Evolutionary conservation across 2,329 filamentous ascomycete genomes (phyloP).

Genomic region (Hymenoscyphus fraxineus): DNA sequence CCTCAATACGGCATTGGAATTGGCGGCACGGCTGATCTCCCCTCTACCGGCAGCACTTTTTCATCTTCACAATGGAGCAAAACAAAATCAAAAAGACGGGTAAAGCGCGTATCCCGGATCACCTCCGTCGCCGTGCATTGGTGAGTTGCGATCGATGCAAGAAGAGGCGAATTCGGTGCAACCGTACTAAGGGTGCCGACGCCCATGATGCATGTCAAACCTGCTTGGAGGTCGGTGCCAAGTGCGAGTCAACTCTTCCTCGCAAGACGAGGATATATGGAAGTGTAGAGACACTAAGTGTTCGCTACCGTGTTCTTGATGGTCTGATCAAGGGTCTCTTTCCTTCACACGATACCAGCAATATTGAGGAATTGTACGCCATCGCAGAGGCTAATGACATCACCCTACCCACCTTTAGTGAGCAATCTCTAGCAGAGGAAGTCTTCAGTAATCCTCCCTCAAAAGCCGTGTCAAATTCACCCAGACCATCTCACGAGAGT

Average conservation of each 20-base stretch:
- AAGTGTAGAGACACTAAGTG: slow-evolving; percentile 43
- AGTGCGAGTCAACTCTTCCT: slow-evolving; percentile 42
- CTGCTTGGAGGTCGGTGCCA: slow-evolving; percentile 38
- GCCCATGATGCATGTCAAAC: slow-evolving; percentile 37
- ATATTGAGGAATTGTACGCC: slow-evolving; percentile 38
- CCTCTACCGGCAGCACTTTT: slow-evolving; percentile 21
- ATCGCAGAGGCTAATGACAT: slow-evolving; percentile 40
- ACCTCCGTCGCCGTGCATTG: slow-evolving; percentile 36
- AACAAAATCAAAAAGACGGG: slow-evolving; percentile 28
- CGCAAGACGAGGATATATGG: slow-evolving; percentile 44
- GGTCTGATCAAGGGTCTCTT: slow-evolving; percentile 41
- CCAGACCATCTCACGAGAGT: slow-evolving; percentile 19
- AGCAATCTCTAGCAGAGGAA: slow-evolving; percentile 25
- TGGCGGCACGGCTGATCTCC: slow-evolving; percentile 18
- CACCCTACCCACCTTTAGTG: slow-evolving; percentile 36
- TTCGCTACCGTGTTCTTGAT: slow-evolving; percentile 42
- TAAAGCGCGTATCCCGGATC: slow-evolving; percentile 36
- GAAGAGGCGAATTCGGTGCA: slow-evolving; percentile 37
- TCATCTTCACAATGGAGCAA: slow-evolving; percentile 12
- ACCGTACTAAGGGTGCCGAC: slow-evolving; percentile 28
- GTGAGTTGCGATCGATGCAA: slow-evolving; percentile 39
- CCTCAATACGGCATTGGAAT: not conserved
- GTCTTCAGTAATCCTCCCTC: slow-evolving; percentile 25
- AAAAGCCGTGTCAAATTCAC: slow-evolving; percentile 15
- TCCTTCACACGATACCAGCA: slow-evolving; percentile 38